A percentile compares a stretch with the other conserved stretches of the same genome.
Evolutionary conservation across 192 early-diverging fungal genomes (phyloP).

Genomic region (Coemansia asiatica): DNA sequence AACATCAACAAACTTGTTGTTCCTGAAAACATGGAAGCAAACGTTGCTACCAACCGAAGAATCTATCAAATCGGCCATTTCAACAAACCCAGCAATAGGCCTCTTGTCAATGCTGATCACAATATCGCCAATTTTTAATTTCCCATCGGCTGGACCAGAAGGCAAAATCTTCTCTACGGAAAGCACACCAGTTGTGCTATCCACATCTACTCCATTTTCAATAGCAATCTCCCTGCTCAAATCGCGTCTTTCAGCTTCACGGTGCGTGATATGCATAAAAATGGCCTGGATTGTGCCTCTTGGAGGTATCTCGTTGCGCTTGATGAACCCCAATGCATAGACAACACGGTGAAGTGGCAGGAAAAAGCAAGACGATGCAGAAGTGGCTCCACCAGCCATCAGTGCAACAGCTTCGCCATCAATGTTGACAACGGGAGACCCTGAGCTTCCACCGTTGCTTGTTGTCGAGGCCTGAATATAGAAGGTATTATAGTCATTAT

Average conservation of each 20-base stretch:
- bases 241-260: conserved; percentile 33
- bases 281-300: conserved; percentile 76
- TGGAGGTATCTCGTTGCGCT: conserved; percentile 57
- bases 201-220: conserved; percentile 61
- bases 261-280: conserved; percentile 65
- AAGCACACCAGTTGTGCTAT: conserved; percentile 67
- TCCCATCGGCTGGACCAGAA: conserved; percentile 66
- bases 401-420: conserved; percentile 74
- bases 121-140: conserved; percentile 69
- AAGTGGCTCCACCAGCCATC: conserved; percentile 57
- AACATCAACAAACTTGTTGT: conserved; percentile 49
- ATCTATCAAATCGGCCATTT: conserved; percentile 63
- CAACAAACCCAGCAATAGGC: conserved; percentile 64
- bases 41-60: conserved; percentile 56
- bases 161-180: conserved; percentile 63
- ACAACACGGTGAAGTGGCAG: conserved; percentile 70
- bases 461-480: conserved; percentile 74
- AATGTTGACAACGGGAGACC: conserved; percentile 74
- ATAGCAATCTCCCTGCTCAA: conserved; percentile 7
- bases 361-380: conserved; percentile 60
- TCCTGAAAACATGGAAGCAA: conserved; percentile 59
- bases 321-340: conserved; percentile 62
- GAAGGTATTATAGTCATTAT: conserved; percentile 78
- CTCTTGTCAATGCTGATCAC: conserved; percentile 61
- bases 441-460: conserved; percentile 65